phyloP scores from a whole-genome alignment of 805 yeast species.

The Myxozyma sirexii region DNA sequence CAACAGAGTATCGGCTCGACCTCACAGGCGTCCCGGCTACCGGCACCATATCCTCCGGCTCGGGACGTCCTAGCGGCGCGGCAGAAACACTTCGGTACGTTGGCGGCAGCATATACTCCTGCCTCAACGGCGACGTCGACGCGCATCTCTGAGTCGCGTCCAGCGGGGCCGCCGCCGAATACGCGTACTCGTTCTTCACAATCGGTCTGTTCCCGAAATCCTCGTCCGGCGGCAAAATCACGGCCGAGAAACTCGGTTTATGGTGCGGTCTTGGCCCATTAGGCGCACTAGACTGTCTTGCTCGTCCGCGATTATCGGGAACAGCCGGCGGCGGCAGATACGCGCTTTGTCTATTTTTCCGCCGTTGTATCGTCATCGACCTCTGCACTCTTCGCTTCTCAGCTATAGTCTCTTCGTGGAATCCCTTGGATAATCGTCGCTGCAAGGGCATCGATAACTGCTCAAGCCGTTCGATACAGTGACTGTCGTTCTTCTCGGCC shows the following conservation, averaged over 20 bases:
- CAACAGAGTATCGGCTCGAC: too few relatives aligned
- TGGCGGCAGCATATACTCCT: background rate
- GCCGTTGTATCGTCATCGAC: constrained; percentile 1
- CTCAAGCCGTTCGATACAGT: constrained; percentile 12
- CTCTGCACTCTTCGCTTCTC: constrained; percentile 6
- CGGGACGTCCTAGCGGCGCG: background rate
- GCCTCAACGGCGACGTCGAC: background rate
- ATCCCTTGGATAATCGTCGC: constrained; percentile 1
- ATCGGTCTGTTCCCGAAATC: background rate
- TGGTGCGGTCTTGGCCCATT: background rate
- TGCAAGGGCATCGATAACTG: too few relatives aligned
- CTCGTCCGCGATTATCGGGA: background rate
- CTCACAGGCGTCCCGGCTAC: background rate
- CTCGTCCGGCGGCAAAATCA: background rate
- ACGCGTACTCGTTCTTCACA: too few relatives aligned
- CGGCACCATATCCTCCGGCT: background rate
- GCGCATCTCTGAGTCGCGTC: too few relatives aligned
- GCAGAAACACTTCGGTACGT: constrained; percentile 2
- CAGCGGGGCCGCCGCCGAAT: too few relatives aligned
- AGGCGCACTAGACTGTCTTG: background rate
- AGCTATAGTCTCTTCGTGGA: background rate
- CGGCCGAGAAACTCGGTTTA: background rate
- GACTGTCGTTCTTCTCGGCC: constrained; percentile 2
- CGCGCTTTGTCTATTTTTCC: background rate
- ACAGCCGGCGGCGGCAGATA: background rate